Evolutionary conservation across 1,284 basidiomycete species (phyloP), one percentile per base, ranked within the genome.

Genomic region (Pascua sp.): DNA sequence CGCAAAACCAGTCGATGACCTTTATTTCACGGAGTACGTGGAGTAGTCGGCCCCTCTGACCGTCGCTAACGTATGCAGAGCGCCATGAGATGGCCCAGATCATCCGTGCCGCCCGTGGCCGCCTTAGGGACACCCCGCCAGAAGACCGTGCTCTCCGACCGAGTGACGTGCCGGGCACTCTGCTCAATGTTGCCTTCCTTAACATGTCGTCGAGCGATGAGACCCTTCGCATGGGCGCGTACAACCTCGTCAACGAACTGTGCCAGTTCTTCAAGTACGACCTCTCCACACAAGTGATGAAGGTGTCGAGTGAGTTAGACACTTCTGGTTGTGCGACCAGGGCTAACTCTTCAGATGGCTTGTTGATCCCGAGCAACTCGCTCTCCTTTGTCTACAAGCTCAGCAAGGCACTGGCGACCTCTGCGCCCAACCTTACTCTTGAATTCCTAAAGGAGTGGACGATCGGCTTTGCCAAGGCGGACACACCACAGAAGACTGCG

Each of bases 381-480:
- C 80, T 82, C 40, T 76, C 83, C 1, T 89, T 89, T 61, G 82
- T 87, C 15, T 74, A 80, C 13, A 80, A 81, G 57, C 75, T 93
- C 42, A 91, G 89, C 72, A 85, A 87, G 60, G 82, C 82, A 41
- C 78, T 94, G 10, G 85, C 91, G 0, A 78, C 79, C 2, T 86
- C 86, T 65, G 84, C 84, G 9, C 89, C 91, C 11, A 84, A 90
- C 37, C 78, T 93, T 46, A 92, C 91, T 0, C 79, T 94, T 17
- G 90, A 93, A 72, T 90, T 94, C 77, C 80, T 94, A 55, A 84
- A 85, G 17, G 91, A 93, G 76, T 88, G 92, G 49, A 84, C 84
- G 36, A 80, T 83, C 5, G 76, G 77, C 2, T 79, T 77, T 47
- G 56, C 62, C 36, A 81, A 83, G 32, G 83, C 89, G 73, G 82